A percentile compares a stretch with the other conserved stretches of the same genome.
phyloP scores from a whole-genome alignment of 306 rosid species.

The Betula pendula region DNA sequence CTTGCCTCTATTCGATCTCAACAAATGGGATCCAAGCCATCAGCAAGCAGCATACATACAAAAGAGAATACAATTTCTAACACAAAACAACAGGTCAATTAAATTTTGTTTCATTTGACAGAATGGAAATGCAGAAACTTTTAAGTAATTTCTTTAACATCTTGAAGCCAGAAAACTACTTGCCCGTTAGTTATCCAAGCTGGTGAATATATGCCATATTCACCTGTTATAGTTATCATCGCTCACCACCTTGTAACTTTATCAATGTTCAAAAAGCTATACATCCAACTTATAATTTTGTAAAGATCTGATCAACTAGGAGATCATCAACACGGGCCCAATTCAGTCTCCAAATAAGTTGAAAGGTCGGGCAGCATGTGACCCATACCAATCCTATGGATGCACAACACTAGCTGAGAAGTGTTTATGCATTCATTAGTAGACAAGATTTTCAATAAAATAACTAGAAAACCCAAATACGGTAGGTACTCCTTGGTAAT shows the following conservation, averaged over 20 bases:
- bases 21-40: slow-evolving; percentile 1
- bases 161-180: neutral
- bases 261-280: neutral
- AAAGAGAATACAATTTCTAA: neutral
- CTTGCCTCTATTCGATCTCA: neutral
- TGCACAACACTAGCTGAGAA: neutral
- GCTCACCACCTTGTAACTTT: neutral
- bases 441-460: neutral
- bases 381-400: neutral
- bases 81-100: neutral
- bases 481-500: neutral
- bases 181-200: no score
- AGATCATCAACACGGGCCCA: neutral
- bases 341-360: no score
- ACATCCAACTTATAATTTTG: neutral
- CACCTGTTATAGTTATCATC: neutral
- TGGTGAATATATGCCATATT: no score
- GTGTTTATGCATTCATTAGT: neutral
- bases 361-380: neutral
- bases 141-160: neutral
- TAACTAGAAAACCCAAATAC: neutral
- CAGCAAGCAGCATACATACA: neutral
- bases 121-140: neutral
- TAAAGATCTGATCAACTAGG: neutral
- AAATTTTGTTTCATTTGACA: neutral